Conservation (phyloP, 2,329 filamentous ascomycete species). For the Colletotrichum sp. region DNA sequence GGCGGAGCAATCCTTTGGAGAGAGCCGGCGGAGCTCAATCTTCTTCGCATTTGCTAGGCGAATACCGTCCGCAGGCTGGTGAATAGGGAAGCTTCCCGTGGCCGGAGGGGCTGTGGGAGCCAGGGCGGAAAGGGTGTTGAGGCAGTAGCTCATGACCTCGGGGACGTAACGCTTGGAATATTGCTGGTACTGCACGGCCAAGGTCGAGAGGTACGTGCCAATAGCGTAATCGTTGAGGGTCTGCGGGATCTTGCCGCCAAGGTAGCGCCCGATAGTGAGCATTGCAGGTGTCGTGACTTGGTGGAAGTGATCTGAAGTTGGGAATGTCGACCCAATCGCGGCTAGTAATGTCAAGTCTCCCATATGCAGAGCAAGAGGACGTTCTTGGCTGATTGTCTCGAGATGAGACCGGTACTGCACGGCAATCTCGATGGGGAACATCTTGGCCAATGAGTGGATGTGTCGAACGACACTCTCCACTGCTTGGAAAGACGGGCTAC, state of each 20-base stretch:
- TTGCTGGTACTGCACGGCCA: slow-evolving; percentile 82
- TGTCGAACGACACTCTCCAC: slow-evolving; percentile 86
- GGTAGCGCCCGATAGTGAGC: slow-evolving; percentile 81
- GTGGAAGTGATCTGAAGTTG: slow-evolving; percentile 97
- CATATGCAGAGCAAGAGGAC: slow-evolving; percentile 57
- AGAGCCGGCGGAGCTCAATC: slow-evolving; percentile 54
- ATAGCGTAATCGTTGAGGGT: slow-evolving; percentile 69
- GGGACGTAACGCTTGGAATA: slow-evolving; percentile 88
- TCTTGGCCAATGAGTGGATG: slow-evolving; percentile 89
- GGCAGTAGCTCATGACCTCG: slow-evolving; percentile 81
- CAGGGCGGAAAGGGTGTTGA: slow-evolving; percentile 75
- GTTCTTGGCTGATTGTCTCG: slow-evolving; percentile 51
- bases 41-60: slow-evolving; percentile 52
- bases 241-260: slow-evolving; percentile 77
- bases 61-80: slow-evolving; percentile 56
- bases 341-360: slow-evolving; percentile 86
- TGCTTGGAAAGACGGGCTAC: slow-evolving; percentile 64
- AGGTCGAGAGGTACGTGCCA: slow-evolving; percentile 79
- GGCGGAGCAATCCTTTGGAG: slow-evolving; percentile 61
- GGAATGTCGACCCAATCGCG: slow-evolving; percentile 83
- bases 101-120: slow-evolving; percentile 57
- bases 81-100: slow-evolving; percentile 66
- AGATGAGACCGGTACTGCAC: slow-evolving; percentile 80
- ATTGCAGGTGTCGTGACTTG: slow-evolving; percentile 91
- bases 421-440: slow-evolving; percentile 79